Base-by-base conservation (phyloP, 2,329 filamentous ascomycete species). In the Xylariales sp. region DNA sequence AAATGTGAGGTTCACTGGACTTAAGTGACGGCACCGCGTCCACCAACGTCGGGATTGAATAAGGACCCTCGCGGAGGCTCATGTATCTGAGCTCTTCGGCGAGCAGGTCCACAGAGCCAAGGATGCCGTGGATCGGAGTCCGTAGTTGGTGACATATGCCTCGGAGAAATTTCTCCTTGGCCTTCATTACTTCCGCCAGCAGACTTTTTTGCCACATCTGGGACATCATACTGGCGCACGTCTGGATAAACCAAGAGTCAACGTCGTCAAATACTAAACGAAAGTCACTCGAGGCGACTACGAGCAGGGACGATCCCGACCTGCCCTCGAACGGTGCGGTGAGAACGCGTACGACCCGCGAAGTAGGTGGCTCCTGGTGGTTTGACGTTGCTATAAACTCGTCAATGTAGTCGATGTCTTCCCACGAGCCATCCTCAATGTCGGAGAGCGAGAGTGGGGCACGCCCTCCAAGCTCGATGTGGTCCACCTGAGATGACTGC, bases 91-190 rank as follows among this genome's bases (percentile, higher is more conserved):
- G n/a, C n/a, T n/a, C 40, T 16, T 41, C 40, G 2, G 35, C 18
- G 3, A 41, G 40, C 17, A 41, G 29, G 7, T 41, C 56, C 2
- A 50, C 50, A 2, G 54, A 56, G 2, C 56, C 58, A 0, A 71
- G 54, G 3, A 71, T 67, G 0, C 67, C 68, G 21, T 72, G 68
- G 5, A 72, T 68, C 0, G 68, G 68, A 1, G 68, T 72, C 25
- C 68, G 58, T 1, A 72, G 59, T 23, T 70, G 65, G 37, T 72
- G 68, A 0, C 65, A 69, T 7, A 71, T 60, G 0, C 66, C 63
- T 5, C 67, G 56, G 1, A 71, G 50, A 38, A 72, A 72, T 4
- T 49, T 59, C 2, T 69, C 65, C 37, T 70, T 70, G 0, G 65
- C 64, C 11, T 50, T 48, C 40, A 69, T 55, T 0, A 63, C 67